Evolutionary conservation across 2,329 filamentous ascomycete genomes (phyloP).

Genomic region (Beauveria sp.): DNA sequence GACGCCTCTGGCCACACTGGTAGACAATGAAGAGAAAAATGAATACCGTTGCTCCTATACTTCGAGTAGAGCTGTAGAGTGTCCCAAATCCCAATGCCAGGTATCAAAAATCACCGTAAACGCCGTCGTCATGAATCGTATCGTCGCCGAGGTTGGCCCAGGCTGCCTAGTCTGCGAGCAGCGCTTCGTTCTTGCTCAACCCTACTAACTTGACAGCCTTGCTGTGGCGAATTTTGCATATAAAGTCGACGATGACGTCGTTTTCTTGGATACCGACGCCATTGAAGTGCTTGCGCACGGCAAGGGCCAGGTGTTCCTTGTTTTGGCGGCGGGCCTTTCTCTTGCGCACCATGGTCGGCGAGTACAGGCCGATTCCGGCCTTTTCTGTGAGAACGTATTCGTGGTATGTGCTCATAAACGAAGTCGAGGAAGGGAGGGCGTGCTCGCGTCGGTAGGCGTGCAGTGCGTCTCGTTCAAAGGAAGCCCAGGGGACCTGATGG

Average conservation of each 20-base stretch:
- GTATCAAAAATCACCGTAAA: constrained; percentile 11
- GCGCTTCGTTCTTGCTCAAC: constrained; percentile 17
- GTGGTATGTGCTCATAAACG: constrained; percentile 58
- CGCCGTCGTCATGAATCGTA: constrained; percentile 11
- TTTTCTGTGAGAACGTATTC: constrained; percentile 54
- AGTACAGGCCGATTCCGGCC: constrained; percentile 60
- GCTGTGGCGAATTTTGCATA: constrained; percentile 55
- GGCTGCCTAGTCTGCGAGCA: constrained; percentile 4
- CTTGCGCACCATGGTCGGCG: constrained; percentile 66
- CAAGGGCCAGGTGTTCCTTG: constrained; percentile 63
- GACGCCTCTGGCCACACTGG: neutral
- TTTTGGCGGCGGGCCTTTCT: constrained; percentile 58
- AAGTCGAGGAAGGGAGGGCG: constrained; percentile 60
- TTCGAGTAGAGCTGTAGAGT: neutral
- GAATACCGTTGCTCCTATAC: neutral
- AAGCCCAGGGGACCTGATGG: constrained; percentile 54
- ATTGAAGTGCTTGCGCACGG: constrained; percentile 78
- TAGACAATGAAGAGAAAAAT: neutral
- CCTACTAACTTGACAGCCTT: constrained; percentile 19
- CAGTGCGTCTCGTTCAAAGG: constrained; percentile 59
- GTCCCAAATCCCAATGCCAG: constrained; percentile 2
- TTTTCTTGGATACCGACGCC: constrained; percentile 70
- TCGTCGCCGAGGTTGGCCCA: neutral
- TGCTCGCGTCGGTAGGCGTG: constrained; percentile 71
- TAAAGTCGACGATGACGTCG: constrained; percentile 72